Percentiles rank a stretch among this genome's conserved stretches.
Evolutionary conservation across 305 asterid species (phyloP).

Genomic region (Fraxinus nigra): DNA sequence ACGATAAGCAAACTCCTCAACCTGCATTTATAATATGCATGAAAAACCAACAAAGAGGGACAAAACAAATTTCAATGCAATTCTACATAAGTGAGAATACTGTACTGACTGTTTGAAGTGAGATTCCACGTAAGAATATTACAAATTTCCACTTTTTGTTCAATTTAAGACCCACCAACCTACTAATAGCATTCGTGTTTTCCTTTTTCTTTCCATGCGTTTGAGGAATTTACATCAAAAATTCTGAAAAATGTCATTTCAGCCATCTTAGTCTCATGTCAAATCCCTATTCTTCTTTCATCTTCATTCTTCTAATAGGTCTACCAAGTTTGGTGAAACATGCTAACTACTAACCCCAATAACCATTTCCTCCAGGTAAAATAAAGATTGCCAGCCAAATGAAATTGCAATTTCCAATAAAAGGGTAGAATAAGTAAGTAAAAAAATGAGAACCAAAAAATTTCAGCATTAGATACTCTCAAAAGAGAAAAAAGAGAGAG

Average conservation of each 20-base stretch:
- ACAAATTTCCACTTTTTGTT: background rate
- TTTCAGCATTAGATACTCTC: background rate
- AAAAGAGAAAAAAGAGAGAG: background rate
- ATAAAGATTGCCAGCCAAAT: background rate
- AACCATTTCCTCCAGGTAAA: background rate
- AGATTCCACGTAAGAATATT: background rate
- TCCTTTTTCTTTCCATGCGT: background rate
- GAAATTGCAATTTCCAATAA: background rate
- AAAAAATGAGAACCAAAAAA: background rate
- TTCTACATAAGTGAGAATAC: background rate
- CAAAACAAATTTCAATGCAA: background rate
- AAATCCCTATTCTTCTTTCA: background rate
- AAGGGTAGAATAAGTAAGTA: background rate
- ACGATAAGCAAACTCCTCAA: constrained; percentile 85
- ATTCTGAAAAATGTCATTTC: background rate
- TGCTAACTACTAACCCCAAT: background rate
- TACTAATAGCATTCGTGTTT: background rate
- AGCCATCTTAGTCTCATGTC: background rate
- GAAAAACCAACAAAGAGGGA: constrained; percentile 10
- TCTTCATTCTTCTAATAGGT: background rate
- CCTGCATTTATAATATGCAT: constrained; percentile 43
- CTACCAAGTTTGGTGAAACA: background rate
- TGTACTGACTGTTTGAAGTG: background rate
- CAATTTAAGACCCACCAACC: background rate
- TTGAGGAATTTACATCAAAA: background rate